Conservation (phyloP, 352 stramenopile species). For the Phytophthora tentaculata region DNA sequence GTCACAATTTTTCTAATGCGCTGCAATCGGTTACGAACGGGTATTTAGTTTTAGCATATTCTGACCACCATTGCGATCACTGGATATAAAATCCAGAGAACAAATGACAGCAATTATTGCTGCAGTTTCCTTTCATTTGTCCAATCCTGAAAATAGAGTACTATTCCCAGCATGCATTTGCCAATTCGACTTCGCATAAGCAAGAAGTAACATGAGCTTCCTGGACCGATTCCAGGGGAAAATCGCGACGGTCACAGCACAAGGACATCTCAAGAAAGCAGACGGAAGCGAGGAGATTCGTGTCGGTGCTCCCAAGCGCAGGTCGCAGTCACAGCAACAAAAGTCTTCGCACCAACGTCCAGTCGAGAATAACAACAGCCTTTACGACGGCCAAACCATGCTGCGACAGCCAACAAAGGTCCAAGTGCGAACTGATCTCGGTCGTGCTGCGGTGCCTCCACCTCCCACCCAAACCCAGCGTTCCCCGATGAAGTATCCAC, state of each 20-base stretch:
- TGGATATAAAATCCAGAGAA: no score
- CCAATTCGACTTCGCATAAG: no score
- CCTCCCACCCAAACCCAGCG: slow-evolving; percentile 16
- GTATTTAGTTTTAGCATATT: no score
- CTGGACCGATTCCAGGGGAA: slow-evolving; percentile 85
- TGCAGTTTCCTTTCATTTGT: no score
- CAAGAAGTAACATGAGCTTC: slow-evolving; percentile 71
- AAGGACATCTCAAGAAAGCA: slow-evolving; percentile 78
- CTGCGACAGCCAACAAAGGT: slow-evolving; percentile 28
- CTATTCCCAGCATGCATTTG: no score
- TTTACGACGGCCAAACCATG: slow-evolving; percentile 30
- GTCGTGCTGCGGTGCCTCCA: slow-evolving; percentile 4
- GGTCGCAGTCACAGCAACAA: slow-evolving; percentile 10
- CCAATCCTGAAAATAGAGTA: no score
- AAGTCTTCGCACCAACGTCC: background rate
- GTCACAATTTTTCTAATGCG: no score
- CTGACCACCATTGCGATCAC: no score
- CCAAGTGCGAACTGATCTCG: slow-evolving; percentile 15
- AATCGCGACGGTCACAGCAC: slow-evolving; percentile 81
- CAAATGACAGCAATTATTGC: no score
- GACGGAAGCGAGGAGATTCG: slow-evolving; percentile 86
- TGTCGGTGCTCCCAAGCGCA: slow-evolving; percentile 69
- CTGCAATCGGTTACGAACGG: no score
- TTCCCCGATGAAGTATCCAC: slow-evolving; percentile 9
- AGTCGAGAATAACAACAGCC: slow-evolving; percentile 23